Evolutionary conservation across 2,329 filamentous ascomycete species (phyloP), one percentile per base, ranked within the genome.

Genomic region (Exserohilum turcica): DNA sequence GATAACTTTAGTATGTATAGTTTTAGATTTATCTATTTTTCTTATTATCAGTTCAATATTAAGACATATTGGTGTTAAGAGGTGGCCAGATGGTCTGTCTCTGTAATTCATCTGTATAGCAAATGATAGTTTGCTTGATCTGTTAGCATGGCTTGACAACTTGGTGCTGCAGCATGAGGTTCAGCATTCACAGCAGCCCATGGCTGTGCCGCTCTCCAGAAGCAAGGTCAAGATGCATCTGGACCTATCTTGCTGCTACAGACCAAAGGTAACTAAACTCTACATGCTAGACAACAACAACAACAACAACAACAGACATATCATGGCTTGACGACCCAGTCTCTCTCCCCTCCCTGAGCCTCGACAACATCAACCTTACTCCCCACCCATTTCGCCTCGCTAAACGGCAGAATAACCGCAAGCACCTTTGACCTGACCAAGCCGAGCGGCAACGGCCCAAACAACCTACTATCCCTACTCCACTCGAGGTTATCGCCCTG

Each of bases 401-500:
- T 40, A 42, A 46, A 59, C 18, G 72, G 69, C 45, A 54, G 54
- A 3, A 68, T 37, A 21, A 69, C 67, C 50, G 63, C 58, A 82
- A 93, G 76, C 2, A 94, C 86, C 72, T 96, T 97, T 40, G 92
- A 92, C 65, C 83, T 86, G 38, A 99, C 84, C 59, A 99, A 78
- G 1, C 85, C 93, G 68, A 99, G 78, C 0, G 94, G 94, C 24
- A 99, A 73, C 0, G 94, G 91, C 0, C 94, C 94, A 77, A 89
- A 96, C 35, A 86, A 80, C 57, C 94, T 86, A 37, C 92, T 97
- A 78, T 99, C 94, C 60, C 91, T 80, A 19, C 92, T 97, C 66
- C 84, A 88, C 3, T 85, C 81, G 56, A 96, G 70, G 74, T 97
- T 97, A 74, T 99, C 94, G 2, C 94, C 94, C 2, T 86, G 84